Base-by-base conservation (phyloP, 805 yeast species). In the Spathaspora boniae region DNA sequence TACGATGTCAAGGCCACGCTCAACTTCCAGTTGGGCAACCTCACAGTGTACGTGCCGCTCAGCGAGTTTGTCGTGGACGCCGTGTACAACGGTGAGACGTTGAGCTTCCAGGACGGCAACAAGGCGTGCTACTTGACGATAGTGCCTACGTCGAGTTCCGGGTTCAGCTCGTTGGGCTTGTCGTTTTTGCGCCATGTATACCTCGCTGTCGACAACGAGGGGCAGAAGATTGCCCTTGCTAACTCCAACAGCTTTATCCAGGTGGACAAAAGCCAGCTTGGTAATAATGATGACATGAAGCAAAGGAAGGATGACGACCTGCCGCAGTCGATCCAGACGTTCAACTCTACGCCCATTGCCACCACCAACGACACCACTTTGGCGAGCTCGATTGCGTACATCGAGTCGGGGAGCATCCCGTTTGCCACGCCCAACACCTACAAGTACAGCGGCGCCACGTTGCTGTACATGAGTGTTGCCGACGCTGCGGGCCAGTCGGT, bases 121-220 rank as follows among this genome's bases (percentile, higher is more conserved):
- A 40, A 47, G 5, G 88, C 86, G 1, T 84, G 93, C 51, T 61
- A 52, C 31, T 55, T 83, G 26, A 63, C 65, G 12, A 50, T 82
- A 26, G 54, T 67, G 16, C 82, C 86, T 1, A 66, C 69, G 31
- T 50, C 62, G 3, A 40, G 46, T 8, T 43, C 62, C 4, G 85
- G 86, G 1, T 76, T 60, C 48, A 66, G 73, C 7, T 48, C 74
- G 2, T 53, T 84, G 26, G 93, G 91, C 3, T 58, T 75, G 5
- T 68, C 83, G 4, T 76, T 82, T 45, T 43, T 83, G 31, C 62
- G 62, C 34, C 61, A 68, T 31, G 56, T 71, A 6, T 82, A 75
- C 49, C 40, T 82, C 25, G 89, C 81, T 0, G 79, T 80, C 25
- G 87, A 83, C 53, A 67, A 76, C 42, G 86, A 71, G 11, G 75